These are phyloP conservation scores for Aspergillus intermedius DNA, from an alignment of 2,329 filamentous ascomycete genomes.

Conservation along the genomic window DNA sequence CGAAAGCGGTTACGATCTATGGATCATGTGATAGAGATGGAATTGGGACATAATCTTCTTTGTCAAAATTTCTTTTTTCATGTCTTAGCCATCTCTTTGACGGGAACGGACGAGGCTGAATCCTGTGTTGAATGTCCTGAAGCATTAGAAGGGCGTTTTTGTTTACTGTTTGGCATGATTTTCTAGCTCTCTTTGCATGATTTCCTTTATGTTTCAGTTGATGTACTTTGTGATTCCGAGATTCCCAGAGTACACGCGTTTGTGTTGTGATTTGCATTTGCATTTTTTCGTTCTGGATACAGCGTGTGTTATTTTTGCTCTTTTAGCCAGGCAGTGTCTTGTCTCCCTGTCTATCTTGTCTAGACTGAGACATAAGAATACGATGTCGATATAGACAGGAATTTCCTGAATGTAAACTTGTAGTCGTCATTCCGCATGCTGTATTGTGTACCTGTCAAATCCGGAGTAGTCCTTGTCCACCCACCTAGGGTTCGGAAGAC, in stretches of 20 bases:
- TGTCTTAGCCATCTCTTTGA: background rate
- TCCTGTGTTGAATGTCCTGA: constrained; percentile 12
- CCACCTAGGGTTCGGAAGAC: too few relatives aligned
- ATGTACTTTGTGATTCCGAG: constrained; percentile 7
- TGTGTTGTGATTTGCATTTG: constrained; percentile 4
- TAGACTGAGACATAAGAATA: too few relatives aligned
- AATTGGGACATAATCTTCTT: constrained; percentile 15
- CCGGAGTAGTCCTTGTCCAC: too few relatives aligned
- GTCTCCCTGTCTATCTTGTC: too few relatives aligned
- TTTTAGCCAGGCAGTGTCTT: background rate
- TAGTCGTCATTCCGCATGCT: too few relatives aligned
- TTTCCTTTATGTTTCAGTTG: background rate
- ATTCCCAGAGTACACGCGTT: constrained; percentile 4
- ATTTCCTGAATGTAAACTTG: too few relatives aligned
- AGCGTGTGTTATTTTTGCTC: background rate
- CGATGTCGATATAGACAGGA: too few relatives aligned
- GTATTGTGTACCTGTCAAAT: too few relatives aligned
- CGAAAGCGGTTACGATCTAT: constrained; percentile 38
- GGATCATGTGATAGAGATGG: constrained; percentile 37
- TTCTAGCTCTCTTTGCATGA: constrained; percentile 1
- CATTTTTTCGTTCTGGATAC: constrained; percentile 6
- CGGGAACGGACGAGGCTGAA: constrained; percentile 10
- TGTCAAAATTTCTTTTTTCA: constrained; percentile 10
- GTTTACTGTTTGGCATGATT: constrained; percentile 1
- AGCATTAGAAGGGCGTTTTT: constrained; percentile 24